Base-by-base conservation (phyloP, 2,329 filamentous ascomycete genomes). In the Aspergillus aculeatinus region DNA sequence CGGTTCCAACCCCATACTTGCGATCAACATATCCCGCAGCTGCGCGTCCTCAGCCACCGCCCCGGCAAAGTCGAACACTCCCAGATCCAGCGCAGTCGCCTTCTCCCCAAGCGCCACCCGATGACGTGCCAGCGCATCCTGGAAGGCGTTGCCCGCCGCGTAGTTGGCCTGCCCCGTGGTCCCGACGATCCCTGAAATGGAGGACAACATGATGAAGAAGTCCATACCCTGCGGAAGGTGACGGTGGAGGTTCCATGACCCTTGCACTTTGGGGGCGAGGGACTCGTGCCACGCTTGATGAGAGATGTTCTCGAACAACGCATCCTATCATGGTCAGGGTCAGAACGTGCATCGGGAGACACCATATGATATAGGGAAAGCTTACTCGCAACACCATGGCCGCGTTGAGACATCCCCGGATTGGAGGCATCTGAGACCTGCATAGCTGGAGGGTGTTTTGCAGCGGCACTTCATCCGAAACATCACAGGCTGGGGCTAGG, bases 171-270 rank as follows among this genome's bases (percentile, higher is more conserved):
- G 68, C 21, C 68, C 68, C 12, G 67, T 59, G 48, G 70, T 68
- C 9, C 74, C 72, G 31, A 78, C 66, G 10, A 76, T 68, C 2
- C 74, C 72, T 19, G 70, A 68, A 12, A 75, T 64, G 0, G 78
- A 81, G 0, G 77, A 78, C 5, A 80, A 66, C 27, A 77, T 65
- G 16, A 81, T 63, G 66, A 81, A 80, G 63, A 81, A 81, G 55
- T 80, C 79, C 9, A 81, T 7, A 9, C 7, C 27, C 7, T 9
- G 27, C 27, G 27, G 27, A 29, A 29, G 27, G 7, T 29, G 27
- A 67, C 50, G n/a, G 56, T 47, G 66, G 55, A 62, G 67, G 44
- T 60, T 71, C 60, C 6, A 63, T 53, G 58, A 68, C 3, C 68
- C 71, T 3, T 66, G 33, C 2, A 73, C 67, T 60, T 80, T 80